Evolutionary conservation across 257 asterid genomes (phyloP).

Genomic region (Solanum megistacrolobum): DNA sequence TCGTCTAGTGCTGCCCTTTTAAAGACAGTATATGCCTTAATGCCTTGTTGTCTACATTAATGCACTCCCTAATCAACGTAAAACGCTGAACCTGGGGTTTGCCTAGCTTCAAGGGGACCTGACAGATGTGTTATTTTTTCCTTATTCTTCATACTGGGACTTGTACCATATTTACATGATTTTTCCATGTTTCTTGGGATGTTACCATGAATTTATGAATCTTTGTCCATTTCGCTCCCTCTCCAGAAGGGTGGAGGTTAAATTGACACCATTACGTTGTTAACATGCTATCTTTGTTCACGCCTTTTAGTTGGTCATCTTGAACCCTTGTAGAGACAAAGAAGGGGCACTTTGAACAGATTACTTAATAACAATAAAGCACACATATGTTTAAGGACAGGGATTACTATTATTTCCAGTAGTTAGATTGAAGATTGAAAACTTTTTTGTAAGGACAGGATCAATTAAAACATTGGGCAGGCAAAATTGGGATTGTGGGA

Average conservation of each 20-base stretch:
- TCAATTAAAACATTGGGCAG: not conserved
- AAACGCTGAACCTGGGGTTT: not conserved
- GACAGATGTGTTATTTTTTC: not conserved
- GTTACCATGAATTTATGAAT: not conserved
- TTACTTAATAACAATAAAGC: not conserved
- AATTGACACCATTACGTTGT: not conserved
- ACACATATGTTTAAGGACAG: not conserved
- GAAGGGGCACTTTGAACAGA: not conserved
- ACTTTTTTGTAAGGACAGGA: not conserved
- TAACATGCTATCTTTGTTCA: not conserved
- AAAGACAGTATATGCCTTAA: not conserved
- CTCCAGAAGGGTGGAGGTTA: not conserved
- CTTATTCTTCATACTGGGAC: not conserved
- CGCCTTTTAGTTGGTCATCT: not conserved
- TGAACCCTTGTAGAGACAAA: not conserved
- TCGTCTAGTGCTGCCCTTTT: not conserved
- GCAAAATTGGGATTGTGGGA: not conserved
- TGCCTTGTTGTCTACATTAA: not conserved
- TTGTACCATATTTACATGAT: not conserved
- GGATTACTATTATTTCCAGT: not conserved
- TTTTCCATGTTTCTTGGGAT: not conserved
- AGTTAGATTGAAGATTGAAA: not conserved
- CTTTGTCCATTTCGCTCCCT: not conserved
- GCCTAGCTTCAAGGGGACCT: not conserved
- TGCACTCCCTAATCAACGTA: not conserved